Evolutionary conservation across 176 grass and related monocot genomes (phyloP), one percentile per base, ranked within the genome.

Genomic region (Coix lacrymajobi): DNA sequence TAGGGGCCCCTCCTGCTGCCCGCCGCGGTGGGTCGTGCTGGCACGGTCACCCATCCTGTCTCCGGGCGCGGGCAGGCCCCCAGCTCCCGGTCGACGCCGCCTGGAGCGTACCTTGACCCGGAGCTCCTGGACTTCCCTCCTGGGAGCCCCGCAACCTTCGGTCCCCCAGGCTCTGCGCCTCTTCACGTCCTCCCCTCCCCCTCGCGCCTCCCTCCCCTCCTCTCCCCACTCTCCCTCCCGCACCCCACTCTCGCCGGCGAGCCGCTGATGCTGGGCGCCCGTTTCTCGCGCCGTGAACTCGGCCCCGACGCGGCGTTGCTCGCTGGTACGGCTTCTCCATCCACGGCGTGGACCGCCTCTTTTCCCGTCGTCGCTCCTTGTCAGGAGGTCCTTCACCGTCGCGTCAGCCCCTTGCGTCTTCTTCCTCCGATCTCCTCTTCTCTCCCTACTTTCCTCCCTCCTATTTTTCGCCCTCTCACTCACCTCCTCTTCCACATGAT

Each of bases 111-210:
- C 67, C 85, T 98, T 22, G 88, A 95, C 79, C 92, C 90, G 6
- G 95, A 93, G 84, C 91, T 98, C 87, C 79, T 13, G n/a, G n/a
- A n/a, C n/a, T 98, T 98, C n/a, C 81, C 95, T 98, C 9, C 86
- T 98, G n/a, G 30, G 83, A 95, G 82, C 95, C 95, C 0, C 68
- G 92, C 61, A 98, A 98, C 74, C 91, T 91, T 7, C 46, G 11
- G 2, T 89, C 92, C 11, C 92, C 32, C 92, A 94, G 74, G 75
- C 89, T 14, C 86, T 94, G 33, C 88, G 91, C 13, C 92, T 94
- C 76, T 94, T 63, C 92, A 94, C 83, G 75, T 90, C 71, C 83
- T 94, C 75, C 92, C 88, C 1, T 26, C 88, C 4, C 89, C 40
- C 88, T 87, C 84, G 75, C 22, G 62, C 84, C 0, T 54, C 1